Conservation (phyloP, 192 early-diverging fungal species). For the Cetraspora pellucida region DNA sequence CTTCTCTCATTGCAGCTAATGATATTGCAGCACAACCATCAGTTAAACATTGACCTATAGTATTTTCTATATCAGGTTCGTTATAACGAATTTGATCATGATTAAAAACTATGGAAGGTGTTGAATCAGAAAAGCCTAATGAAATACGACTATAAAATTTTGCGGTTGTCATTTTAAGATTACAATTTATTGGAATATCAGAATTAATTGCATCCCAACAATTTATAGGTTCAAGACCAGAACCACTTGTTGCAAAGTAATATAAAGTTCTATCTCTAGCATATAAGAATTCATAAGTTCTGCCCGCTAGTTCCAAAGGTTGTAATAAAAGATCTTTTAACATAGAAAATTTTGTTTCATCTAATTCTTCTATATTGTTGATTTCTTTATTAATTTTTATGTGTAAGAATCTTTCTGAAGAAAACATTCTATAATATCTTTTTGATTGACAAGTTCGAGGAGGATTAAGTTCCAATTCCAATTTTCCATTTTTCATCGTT, state of each 20-base stretch:
- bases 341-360: neutral
- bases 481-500: neutral
- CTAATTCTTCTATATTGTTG: neutral
- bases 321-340: constrained; percentile 10
- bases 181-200: constrained; percentile 38
- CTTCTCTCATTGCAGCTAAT: constrained; percentile 35
- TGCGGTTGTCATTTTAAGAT: constrained; percentile 31
- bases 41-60: constrained; percentile 38
- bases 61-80: constrained; percentile 1
- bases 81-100: constrained; percentile 32
- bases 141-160: constrained; percentile 41
- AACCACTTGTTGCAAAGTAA: constrained; percentile 43
- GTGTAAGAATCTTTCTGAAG: constrained; percentile 37
- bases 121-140: constrained; percentile 42
- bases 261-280: constrained; percentile 33
- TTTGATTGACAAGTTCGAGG: constrained; percentile 33
- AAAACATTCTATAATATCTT: constrained; percentile 40
- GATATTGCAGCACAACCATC: constrained; percentile 46
- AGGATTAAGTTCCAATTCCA: constrained; percentile 18
- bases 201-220: constrained; percentile 38
- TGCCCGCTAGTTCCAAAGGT: constrained; percentile 35
- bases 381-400: constrained; percentile 19
- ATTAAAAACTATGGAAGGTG: constrained; percentile 33
- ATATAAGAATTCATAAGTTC: constrained; percentile 40
- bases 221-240: neutral